Evolutionary conservation across 2,329 filamentous ascomycete genomes (phyloP).

Genomic region (Apiospora saccharicola): DNA sequence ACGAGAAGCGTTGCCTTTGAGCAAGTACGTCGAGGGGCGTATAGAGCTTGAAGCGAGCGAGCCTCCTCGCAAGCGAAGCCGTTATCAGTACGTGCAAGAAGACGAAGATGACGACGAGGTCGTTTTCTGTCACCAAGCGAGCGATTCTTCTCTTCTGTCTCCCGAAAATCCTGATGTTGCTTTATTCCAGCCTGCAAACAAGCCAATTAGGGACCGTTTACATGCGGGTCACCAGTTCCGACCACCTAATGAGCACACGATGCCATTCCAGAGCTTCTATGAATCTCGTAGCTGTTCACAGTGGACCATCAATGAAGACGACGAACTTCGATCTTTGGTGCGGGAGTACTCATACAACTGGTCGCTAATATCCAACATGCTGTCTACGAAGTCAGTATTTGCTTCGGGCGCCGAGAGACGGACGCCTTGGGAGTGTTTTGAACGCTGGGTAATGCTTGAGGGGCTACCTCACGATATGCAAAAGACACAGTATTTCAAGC

Average conservation of each 20-base stretch:
- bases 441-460: constrained; percentile 93
- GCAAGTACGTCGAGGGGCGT: constrained; percentile 84
- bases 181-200: constrained; percentile 88
- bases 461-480: constrained; percentile 91
- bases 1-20: constrained; percentile 80
- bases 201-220: constrained; percentile 85
- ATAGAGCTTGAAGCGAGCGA: constrained; percentile 73
- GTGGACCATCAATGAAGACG: constrained; percentile 90
- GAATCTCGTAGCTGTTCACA: constrained; percentile 87
- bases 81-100: constrained; percentile 83
- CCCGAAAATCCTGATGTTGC: constrained; percentile 81
- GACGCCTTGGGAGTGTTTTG: constrained; percentile 98
- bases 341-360: constrained; percentile 97
- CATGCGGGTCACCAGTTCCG: constrained; percentile 93
- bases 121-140: constrained; percentile 44
- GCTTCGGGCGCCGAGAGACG: constrained; percentile 87
- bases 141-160: constrained; percentile 54
- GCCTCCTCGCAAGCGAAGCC: constrained; percentile 77
- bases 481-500: constrained; percentile 93
- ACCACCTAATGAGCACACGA: constrained; percentile 87
- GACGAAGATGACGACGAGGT: constrained; percentile 61
- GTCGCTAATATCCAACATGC: constrained; percentile 87
- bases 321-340: constrained; percentile 84
- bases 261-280: constrained; percentile 91
- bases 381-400: constrained; percentile 77